Evolutionary conservation across 2,329 filamentous ascomycete species (phyloP), one percentile per base, ranked within the genome.

Genomic region (Penicillium sp.): DNA sequence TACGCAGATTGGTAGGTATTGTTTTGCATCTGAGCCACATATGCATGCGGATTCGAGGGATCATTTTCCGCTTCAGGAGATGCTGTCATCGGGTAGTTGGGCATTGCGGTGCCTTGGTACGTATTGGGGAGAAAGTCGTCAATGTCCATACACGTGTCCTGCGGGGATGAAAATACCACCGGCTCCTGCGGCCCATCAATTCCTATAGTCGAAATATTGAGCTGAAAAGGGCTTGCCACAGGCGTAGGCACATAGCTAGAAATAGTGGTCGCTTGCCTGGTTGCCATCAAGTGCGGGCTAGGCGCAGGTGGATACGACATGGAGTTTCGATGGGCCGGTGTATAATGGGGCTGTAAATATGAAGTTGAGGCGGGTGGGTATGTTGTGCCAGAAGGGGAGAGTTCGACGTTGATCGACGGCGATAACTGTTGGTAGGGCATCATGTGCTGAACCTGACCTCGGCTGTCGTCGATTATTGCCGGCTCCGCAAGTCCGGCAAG

Each of bases 151-250:
- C 55, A 57, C 46, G 57, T 60, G 56, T 49, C 63, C 60, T 50
- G 61, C 61, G 65, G 61, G 23, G 68, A 69, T 30, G 67, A 55
- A 55, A 64, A 68, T 47, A 66, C 52, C 47, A 66, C 52, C 18
- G 59, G 57, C 26, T 56, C 61, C 26, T 61, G 66, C 18, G 59
- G 55, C 56, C 64, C 64, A 18, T 57, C 60, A 50, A 62, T 61
- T 43, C 64, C 64, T 23, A 64, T 62, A 48, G 65, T 62, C 50
- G 67, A 65, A 26, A 69, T 58, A 7, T 63, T 56, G 28, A 57
- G 30, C 11, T 45, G 33, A n/a, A 40, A 59, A 8, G 55, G 20
- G 14, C 23, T 35, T 30, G 38, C 50, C 1, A 7, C 40, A 42
- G 50, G 12, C 24, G 28, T 40, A n/a, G 35, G 46, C 28, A n/a